Evolutionary conservation across 257 asterid genomes (phyloP).

Genomic region (Agastache rugosa): DNA sequence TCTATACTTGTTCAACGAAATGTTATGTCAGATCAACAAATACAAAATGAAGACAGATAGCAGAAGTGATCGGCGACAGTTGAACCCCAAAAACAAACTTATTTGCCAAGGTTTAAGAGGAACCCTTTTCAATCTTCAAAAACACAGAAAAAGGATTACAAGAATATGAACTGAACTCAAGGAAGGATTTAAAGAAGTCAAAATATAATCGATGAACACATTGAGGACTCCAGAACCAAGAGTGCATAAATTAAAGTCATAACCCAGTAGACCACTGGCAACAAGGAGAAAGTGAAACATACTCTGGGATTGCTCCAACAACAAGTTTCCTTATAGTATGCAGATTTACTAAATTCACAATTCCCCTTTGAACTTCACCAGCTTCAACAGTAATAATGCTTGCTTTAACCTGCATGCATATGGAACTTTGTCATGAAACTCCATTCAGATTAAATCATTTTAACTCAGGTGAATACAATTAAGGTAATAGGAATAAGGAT

Average conservation of each 20-base stretch:
- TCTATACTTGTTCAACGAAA: no score
- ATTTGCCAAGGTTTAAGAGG: not conserved
- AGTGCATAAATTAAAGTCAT: constrained; percentile 3
- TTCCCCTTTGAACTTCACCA: constrained; percentile 65
- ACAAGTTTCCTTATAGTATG: constrained; percentile 65
- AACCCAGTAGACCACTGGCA: constrained; percentile 10
- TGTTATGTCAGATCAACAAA: not conserved
- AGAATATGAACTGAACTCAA: not conserved
- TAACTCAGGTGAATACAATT: not conserved
- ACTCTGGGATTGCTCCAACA: constrained; percentile 80
- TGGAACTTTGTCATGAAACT: constrained; percentile 24
- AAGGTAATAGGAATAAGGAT: not conserved
- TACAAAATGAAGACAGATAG: not conserved
- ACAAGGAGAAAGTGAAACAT: constrained; percentile 41
- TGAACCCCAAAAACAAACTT: not conserved
- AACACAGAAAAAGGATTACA: not conserved
- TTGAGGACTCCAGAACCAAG: not conserved
- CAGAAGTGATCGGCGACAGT: not conserved
- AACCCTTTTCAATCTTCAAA: not conserved
- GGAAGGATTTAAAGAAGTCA: not conserved
- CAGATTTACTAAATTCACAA: constrained; percentile 63
- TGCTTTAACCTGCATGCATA: constrained; percentile 66
- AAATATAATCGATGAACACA: not conserved
- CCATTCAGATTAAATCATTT: not conserved
- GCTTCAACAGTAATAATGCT: constrained; percentile 63